These are phyloP conservation scores for Ceratocystis huliohia DNA, from an alignment of 2,329 filamentous ascomycete species.

Conservation along the genomic window DNA sequence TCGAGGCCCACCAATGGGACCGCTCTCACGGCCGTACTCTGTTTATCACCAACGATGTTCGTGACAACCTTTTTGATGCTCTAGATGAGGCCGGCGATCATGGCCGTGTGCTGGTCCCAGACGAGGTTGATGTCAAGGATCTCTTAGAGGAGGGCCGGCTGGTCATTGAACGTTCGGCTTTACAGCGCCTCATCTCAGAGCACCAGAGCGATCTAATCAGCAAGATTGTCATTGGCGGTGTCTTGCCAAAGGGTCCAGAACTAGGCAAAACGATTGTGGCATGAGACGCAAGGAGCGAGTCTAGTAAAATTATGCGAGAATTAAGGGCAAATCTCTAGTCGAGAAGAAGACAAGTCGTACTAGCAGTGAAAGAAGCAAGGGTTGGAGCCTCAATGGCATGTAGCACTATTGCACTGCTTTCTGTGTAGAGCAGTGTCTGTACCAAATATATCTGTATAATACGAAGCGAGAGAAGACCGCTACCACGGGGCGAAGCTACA, in stretches of 20 bases:
- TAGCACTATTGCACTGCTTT: slow-evolving; percentile 4
- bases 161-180: slow-evolving; percentile 70
- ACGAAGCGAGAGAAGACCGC: neutral
- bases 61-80: slow-evolving; percentile 52
- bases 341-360: neutral
- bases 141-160: slow-evolving; percentile 72
- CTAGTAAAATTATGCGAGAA: neutral
- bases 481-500: neutral
- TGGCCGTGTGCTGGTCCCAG: slow-evolving; percentile 54
- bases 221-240: slow-evolving; percentile 14
- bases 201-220: slow-evolving; percentile 54
- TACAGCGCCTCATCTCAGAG: slow-evolving; percentile 58
- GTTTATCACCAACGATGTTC: slow-evolving; percentile 53
- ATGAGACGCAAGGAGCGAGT: neutral
- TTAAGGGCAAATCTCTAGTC: neutral
- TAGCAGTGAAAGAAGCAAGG: neutral
- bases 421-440: slow-evolving; percentile 5
- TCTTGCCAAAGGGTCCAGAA: neutral
- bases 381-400: neutral
- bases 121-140: slow-evolving; percentile 93
- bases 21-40: slow-evolving; percentile 55
- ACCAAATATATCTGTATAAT: slow-evolving; percentile 16
- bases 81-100: slow-evolving; percentile 52
- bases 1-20: slow-evolving; percentile 59
- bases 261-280: slow-evolving; percentile 14